These are phyloP conservation scores for Saccharomycopsis sp. DNA, from an alignment of 805 yeast species.

Conservation along the genomic window DNA sequence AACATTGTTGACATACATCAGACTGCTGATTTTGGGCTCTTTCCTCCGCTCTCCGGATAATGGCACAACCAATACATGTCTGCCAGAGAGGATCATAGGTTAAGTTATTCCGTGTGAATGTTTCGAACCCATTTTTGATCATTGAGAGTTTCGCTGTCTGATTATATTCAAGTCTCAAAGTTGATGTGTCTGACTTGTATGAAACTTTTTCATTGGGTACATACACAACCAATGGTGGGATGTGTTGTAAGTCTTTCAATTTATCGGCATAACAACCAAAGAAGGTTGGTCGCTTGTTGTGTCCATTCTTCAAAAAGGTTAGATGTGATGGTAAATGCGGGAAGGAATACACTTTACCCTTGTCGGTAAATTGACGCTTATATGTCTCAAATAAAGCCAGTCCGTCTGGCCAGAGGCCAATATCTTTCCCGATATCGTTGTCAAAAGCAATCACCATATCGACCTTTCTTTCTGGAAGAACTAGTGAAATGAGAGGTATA, in stretches of 20 bases:
- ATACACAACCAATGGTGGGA: slow-evolving; percentile 73
- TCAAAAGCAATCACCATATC: slow-evolving; percentile 61
- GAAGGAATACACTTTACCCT: slow-evolving; percentile 56
- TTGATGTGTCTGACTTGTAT: slow-evolving; percentile 62
- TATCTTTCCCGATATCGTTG: slow-evolving; percentile 55
- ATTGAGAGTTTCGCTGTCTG: slow-evolving; percentile 49
- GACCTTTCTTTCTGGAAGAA: slow-evolving; percentile 51
- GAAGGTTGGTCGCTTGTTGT: slow-evolving; percentile 69
- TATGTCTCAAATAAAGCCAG: slow-evolving; percentile 49
- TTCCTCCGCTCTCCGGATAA: slow-evolving; percentile 71
- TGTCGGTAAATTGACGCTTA: slow-evolving; percentile 47
- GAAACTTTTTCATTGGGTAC: slow-evolving; percentile 65
- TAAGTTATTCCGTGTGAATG: slow-evolving; percentile 54
- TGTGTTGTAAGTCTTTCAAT: slow-evolving; percentile 45
- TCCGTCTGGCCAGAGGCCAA: slow-evolving; percentile 61
- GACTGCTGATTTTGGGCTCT: slow-evolving; percentile 49
- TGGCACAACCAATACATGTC: slow-evolving; percentile 76
- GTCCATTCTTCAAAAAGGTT: slow-evolving; percentile 51
- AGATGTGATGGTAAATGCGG: slow-evolving; percentile 72
- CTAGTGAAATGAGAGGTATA: slow-evolving; percentile 53
- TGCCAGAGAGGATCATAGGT: slow-evolving; percentile 64
- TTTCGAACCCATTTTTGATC: slow-evolving; percentile 68
- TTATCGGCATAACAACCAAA: slow-evolving; percentile 75
- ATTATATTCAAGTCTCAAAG: slow-evolving; percentile 56
- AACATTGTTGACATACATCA: slow-evolving; percentile 65